These are phyloP conservation scores for Apocynum venetum DNA, from an alignment of 257 asterid genomes.

Conservation along the genomic window DNA sequence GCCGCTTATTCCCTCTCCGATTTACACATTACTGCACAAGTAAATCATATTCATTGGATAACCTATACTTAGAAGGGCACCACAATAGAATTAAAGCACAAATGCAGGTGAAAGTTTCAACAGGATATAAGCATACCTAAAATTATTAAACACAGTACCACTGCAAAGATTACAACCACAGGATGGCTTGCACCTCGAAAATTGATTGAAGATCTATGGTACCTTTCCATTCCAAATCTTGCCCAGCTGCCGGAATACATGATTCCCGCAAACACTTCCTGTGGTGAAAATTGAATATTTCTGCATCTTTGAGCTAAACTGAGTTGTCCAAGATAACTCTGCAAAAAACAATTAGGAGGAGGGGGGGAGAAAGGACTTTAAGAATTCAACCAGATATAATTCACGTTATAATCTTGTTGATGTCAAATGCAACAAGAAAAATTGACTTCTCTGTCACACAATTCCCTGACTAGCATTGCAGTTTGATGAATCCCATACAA, in stretches of 20 bases:
- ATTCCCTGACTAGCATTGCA: background rate
- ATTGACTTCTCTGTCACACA: background rate
- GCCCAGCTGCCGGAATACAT: background rate
- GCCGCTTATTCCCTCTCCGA: background rate
- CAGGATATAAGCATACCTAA: slow-evolving; percentile 4
- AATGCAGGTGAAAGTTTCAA: background rate
- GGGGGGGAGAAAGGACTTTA: no score
- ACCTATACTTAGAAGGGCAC: background rate
- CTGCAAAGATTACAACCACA: background rate
- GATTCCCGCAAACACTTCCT: background rate
- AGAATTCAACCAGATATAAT: background rate
- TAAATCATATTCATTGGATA: background rate
- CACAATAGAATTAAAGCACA: background rate
- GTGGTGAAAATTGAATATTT: background rate
- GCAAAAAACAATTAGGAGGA: background rate
- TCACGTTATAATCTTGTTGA: background rate
- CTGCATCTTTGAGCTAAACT: slow-evolving; percentile 5
- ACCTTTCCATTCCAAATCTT: background rate
- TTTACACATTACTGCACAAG: background rate
- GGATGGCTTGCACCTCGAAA: background rate
- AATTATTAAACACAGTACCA: background rate
- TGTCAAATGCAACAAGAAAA: background rate
- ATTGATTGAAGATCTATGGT: background rate
- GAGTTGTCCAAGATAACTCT: background rate
- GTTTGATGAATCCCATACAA: background rate